Percentiles rank a stretch among this genome's conserved stretches.
These are phyloP conservation scores for Ceratobasidium sp. DNA, from an alignment of 1,284 basidiomycete genomes.

Conservation along the genomic window DNA sequence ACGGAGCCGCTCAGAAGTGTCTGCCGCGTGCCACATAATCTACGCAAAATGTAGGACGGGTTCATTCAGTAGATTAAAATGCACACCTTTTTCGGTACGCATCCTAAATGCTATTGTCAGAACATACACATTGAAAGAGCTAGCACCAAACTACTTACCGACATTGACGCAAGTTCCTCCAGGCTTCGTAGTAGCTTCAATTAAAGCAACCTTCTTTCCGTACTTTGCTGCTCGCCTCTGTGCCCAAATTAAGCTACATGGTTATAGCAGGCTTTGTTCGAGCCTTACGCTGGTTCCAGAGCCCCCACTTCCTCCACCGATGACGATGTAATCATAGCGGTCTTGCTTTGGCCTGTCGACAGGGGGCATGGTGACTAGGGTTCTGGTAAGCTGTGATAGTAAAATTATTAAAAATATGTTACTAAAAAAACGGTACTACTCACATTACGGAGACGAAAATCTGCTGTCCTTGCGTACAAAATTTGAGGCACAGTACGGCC, in stretches of 20 bases:
- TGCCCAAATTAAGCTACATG: background rate
- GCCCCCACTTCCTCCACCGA: conserved; percentile 88
- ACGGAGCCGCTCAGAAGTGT: conserved; percentile 84
- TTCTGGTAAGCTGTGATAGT: conserved; percentile 45
- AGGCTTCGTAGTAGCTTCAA: conserved; percentile 81
- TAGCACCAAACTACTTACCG: conserved; percentile 67
- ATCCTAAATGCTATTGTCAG: conserved; percentile 65
- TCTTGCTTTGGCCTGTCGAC: conserved; percentile 72
- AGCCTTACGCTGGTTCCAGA: conserved; percentile 78
- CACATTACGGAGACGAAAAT: conserved; percentile 26
- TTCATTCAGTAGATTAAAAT: conserved; percentile 16
- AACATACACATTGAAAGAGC: conserved; percentile 9
- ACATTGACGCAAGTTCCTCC: conserved; percentile 98
- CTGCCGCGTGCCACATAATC: conserved; percentile 99
- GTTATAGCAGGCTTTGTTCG: conserved; percentile 2
- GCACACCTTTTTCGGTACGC: conserved; percentile 86
- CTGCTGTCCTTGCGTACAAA: conserved; percentile 18
- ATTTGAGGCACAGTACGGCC: conserved; percentile 28
- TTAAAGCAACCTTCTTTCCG: conserved; percentile 92
- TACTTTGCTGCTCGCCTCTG: conserved; percentile 92
- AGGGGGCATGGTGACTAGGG: conserved; percentile 72
- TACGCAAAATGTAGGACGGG: conserved; percentile 57
- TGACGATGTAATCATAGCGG: conserved; percentile 83
- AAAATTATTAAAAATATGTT: background rate
- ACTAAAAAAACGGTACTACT: background rate